phyloP scores from a whole-genome alignment of 2,329 filamentous ascomycete species.

The Phyllachora maydis region DNA sequence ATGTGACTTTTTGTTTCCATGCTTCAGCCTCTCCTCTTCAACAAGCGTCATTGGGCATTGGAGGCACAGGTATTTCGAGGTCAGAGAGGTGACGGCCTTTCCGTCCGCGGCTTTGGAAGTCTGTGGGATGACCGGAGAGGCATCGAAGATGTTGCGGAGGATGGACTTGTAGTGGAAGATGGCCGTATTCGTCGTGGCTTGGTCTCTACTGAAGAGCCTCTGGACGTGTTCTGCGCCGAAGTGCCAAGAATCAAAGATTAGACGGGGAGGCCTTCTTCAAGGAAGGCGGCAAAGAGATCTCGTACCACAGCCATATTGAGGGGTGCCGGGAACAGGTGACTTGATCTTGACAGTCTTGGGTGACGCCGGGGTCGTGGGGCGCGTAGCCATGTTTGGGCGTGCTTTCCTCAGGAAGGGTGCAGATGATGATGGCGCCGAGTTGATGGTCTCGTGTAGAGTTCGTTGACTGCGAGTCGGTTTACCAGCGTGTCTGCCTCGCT shows the following conservation, averaged over 20 bases:
- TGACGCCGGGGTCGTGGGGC: slow-evolving; percentile 27
- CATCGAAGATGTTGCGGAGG: slow-evolving; percentile 49
- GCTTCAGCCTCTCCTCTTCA: slow-evolving; percentile 42
- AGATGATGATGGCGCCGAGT: no score
- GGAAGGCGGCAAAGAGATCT: slow-evolving; percentile 4
- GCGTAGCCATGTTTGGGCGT: slow-evolving; percentile 17
- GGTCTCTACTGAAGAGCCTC: slow-evolving; percentile 37
- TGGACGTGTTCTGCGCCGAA: slow-evolving; percentile 45
- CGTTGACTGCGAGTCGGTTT: no score
- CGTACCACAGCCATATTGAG: slow-evolving; percentile 45
- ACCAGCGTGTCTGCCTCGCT: no score
- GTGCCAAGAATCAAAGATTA: no score
- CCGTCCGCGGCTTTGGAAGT: slow-evolving; percentile 39
- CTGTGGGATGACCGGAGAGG: slow-evolving; percentile 40
- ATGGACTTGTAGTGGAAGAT: slow-evolving; percentile 54
- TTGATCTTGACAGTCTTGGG: slow-evolving; percentile 40
- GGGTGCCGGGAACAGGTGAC: slow-evolving; percentile 32
- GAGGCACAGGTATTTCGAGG: slow-evolving; percentile 50
- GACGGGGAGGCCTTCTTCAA: no score
- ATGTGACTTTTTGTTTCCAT: slow-evolving; percentile 49
- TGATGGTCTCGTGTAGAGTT: no score
- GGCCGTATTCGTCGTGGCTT: slow-evolving; percentile 45
- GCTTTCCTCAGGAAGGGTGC: no score
- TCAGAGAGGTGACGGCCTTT: slow-evolving; percentile 36
- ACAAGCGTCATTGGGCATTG: slow-evolving; percentile 52